These are phyloP conservation scores for Syzygium oleosum DNA, from an alignment of 345 rosid species.

Conservation along the genomic window DNA sequence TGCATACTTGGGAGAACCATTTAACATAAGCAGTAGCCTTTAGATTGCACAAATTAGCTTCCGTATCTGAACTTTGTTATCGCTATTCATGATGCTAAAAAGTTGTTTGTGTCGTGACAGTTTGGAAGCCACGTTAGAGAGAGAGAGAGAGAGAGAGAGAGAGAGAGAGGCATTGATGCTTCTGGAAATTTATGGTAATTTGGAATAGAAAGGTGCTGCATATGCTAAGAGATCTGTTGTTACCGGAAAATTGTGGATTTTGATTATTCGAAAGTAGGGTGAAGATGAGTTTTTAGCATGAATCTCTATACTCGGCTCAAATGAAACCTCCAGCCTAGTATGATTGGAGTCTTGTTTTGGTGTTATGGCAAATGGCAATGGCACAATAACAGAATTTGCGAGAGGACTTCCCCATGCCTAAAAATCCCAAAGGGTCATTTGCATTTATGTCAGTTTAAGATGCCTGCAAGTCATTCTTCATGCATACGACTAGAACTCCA, in stretches of 20 bases:
- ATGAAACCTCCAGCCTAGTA: too few species aligned
- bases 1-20: background rate
- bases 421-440: background rate
- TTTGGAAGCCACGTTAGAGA: background rate
- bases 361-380: background rate
- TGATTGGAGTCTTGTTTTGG: background rate
- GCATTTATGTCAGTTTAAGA: background rate
- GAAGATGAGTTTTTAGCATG: background rate
- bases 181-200: background rate
- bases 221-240: background rate
- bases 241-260: background rate
- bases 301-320: background rate
- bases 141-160: too few species aligned
- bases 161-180: too few species aligned
- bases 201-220: background rate
- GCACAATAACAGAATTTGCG: background rate
- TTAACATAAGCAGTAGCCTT: background rate
- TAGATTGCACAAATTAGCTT: background rate
- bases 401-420: background rate
- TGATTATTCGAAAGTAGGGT: background rate
- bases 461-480: background rate
- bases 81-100: background rate
- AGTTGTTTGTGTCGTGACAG: background rate
- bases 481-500: background rate
- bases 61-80: too few species aligned